Evolutionary conservation across 1,284 basidiomycete genomes (phyloP).

Genomic region (Microbotryum lychnidis-dioicae): DNA sequence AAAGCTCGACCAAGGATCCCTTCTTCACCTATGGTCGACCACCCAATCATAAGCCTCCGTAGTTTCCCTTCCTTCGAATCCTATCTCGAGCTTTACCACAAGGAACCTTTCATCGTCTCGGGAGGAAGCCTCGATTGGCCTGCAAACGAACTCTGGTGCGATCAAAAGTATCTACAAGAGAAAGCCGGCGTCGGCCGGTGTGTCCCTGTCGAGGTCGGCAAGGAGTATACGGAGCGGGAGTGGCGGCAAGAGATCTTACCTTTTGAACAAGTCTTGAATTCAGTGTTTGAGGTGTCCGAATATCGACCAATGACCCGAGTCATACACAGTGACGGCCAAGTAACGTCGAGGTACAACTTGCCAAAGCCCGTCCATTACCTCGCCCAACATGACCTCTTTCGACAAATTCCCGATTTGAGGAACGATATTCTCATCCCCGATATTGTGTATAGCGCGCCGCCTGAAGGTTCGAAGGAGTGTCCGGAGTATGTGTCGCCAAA

Average conservation of each 20-base stretch:
- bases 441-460: conserved; percentile 69
- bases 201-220: conserved; percentile 84
- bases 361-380: conserved; percentile 55
- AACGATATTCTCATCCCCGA: conserved; percentile 74
- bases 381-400: conserved; percentile 78
- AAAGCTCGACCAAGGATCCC: not conserved
- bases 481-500: conserved; percentile 56
- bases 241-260: conserved; percentile 76
- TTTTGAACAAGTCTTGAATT: conserved; percentile 65
- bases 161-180: conserved; percentile 56
- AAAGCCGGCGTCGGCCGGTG: conserved; percentile 67
- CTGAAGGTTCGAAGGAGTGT: conserved; percentile 39
- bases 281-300: conserved; percentile 43
- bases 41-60: not conserved
- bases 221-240: conserved; percentile 66
- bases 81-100: not conserved
- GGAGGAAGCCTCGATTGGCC: conserved; percentile 56
- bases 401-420: conserved; percentile 70
- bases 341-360: not conserved
- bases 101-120: conserved; percentile 62
- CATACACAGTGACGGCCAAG: not conserved
- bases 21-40: not conserved
- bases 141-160: conserved; percentile 64
- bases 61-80: conserved; percentile 2
- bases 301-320: not conserved